Conservation (phyloP, 73 alveolate genomes). For the Stentor coeruleus region DNA sequence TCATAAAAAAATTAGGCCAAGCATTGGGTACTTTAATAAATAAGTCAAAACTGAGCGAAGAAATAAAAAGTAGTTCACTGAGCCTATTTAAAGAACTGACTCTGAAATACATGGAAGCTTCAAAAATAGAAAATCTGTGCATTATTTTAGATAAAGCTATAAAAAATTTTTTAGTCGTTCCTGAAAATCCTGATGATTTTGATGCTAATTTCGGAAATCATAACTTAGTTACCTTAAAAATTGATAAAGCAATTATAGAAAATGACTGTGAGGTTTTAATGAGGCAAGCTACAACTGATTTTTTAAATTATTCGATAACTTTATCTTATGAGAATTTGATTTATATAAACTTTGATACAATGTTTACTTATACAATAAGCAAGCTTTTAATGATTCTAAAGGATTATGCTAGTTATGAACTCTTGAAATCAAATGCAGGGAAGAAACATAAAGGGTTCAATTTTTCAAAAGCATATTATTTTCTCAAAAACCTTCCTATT, state of each 20-base stretch:
- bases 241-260: background rate
- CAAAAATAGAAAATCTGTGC: background rate
- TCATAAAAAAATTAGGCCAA: too few species aligned
- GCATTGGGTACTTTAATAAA: background rate
- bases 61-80: background rate
- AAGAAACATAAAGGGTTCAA: background rate
- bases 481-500: background rate
- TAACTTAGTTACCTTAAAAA: too few species aligned
- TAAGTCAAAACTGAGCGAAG: background rate
- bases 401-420: too few species aligned
- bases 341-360: background rate
- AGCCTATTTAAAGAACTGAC: background rate
- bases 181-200: background rate
- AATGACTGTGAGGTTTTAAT: background rate
- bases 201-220: background rate
- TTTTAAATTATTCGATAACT: background rate
- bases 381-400: background rate
- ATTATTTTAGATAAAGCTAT: background rate
- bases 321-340: too few species aligned
- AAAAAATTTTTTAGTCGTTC: background rate
- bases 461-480: background rate
- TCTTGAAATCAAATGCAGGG: background rate
- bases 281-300: too few species aligned
- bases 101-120: background rate
- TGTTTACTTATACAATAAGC: background rate